phyloP scores from a whole-genome alignment of 2,329 filamentous ascomycete species.

The Fusarium guadeloupense region DNA sequence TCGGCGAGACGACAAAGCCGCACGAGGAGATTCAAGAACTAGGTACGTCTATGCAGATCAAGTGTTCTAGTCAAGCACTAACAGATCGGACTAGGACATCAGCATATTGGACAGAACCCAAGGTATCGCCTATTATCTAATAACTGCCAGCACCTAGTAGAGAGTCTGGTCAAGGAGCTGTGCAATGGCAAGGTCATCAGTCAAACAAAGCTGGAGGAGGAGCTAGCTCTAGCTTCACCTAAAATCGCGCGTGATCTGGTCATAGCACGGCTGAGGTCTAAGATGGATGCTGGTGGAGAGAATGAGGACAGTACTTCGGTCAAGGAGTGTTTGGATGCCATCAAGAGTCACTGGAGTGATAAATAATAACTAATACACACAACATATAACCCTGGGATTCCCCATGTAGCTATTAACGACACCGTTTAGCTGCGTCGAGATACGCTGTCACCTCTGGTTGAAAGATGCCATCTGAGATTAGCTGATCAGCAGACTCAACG shows the following conservation, averaged over 20 bases:
- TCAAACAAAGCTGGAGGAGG: constrained; percentile 39
- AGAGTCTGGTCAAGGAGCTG: constrained; percentile 39
- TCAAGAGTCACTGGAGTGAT: constrained; percentile 24
- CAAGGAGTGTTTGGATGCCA: constrained; percentile 34
- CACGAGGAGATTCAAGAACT: constrained; percentile 37
- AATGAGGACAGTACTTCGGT: constrained; percentile 33
- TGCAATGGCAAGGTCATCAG: constrained; percentile 41
- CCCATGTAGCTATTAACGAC: no score
- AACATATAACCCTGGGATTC: background rate
- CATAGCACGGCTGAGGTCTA: constrained; percentile 29
- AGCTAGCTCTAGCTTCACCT: constrained; percentile 26
- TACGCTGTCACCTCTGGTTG: background rate
- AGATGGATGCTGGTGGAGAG: constrained; percentile 29
- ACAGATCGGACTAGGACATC: constrained; percentile 10
- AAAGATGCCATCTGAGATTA: background rate
- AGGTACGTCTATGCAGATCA: constrained; percentile 6
- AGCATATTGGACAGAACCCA: constrained; percentile 28
- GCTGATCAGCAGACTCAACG: background rate
- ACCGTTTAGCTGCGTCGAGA: background rate
- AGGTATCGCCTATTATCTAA: constrained; percentile 36
- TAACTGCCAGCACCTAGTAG: constrained; percentile 40
- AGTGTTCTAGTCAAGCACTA: background rate
- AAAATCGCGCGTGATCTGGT: constrained; percentile 42
- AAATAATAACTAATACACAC: background rate
- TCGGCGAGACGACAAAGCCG: constrained; percentile 41